Percentiles rank a stretch among this genome's conserved stretches.
Conservation (phyloP, 768 basidiomycete species). For the Crepidotus variabilis region DNA sequence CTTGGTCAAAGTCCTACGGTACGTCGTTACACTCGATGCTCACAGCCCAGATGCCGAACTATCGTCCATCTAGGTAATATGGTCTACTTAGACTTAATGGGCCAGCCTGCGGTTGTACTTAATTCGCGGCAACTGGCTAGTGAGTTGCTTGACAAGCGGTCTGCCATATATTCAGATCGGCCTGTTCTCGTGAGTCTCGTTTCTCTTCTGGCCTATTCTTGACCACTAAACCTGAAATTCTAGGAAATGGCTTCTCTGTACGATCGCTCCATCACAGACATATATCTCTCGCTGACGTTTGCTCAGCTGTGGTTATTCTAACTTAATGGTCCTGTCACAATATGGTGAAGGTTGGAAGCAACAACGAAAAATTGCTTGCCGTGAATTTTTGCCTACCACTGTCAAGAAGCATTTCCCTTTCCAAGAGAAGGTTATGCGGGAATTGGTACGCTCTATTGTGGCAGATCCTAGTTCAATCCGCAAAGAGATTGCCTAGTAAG, state of each 20-base stretch:
- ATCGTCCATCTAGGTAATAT: slow-evolving; percentile 38
- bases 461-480: neutral
- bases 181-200: slow-evolving; percentile 28
- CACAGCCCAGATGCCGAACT: too few species aligned
- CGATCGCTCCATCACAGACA: neutral
- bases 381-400: slow-evolving; percentile 27
- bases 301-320: neutral
- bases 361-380: slow-evolving; percentile 11
- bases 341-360: slow-evolving; percentile 30
- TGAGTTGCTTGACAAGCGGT: slow-evolving; percentile 42
- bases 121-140: slow-evolving; percentile 34
- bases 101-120: slow-evolving; percentile 30
- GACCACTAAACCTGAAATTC: neutral
- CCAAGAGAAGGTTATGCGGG: slow-evolving; percentile 22
- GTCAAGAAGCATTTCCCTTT: slow-evolving; percentile 23
- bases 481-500: neutral
- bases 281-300: neutral
- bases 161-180: slow-evolving; percentile 41
- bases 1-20: slow-evolving; percentile 35
- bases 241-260: slow-evolving; percentile 1
- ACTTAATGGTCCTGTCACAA: slow-evolving; percentile 20
- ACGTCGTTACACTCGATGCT: neutral
- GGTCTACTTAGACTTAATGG: slow-evolving; percentile 35
- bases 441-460: slow-evolving; percentile 16
- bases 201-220: neutral